These are phyloP conservation scores for Guyanaporus albipodus DNA, from an alignment of 768 basidiomycete species.

Conservation along the genomic window DNA sequence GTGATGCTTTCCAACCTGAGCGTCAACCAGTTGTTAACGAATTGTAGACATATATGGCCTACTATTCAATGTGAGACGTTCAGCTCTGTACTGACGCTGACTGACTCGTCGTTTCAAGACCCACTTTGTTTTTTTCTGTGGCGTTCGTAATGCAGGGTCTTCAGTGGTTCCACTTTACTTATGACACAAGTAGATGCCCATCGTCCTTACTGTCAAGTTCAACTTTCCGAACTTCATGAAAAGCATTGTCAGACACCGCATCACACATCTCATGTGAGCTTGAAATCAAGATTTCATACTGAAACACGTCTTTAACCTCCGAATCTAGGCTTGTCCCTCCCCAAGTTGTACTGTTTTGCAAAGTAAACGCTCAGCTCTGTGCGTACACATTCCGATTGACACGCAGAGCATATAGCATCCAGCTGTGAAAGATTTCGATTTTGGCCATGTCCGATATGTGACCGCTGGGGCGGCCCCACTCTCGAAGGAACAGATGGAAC, in stretches of 20 bases:
- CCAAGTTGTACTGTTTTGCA: slow-evolving; percentile 47
- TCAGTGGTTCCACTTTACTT: neutral
- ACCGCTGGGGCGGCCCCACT: slow-evolving; percentile 57
- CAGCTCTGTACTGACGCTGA: neutral
- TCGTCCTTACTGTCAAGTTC: slow-evolving; percentile 46
- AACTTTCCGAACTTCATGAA: slow-evolving; percentile 42
- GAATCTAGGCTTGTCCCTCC: slow-evolving; percentile 41
- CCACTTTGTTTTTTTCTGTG: slow-evolving; percentile 53
- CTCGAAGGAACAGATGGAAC: slow-evolving; percentile 45
- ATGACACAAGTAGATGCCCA: slow-evolving; percentile 39
- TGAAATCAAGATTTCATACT: neutral
- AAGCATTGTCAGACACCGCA: slow-evolving; percentile 41
- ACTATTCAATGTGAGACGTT: slow-evolving; percentile 48
- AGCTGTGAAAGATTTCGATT: slow-evolving; percentile 37
- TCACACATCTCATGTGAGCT: slow-evolving; percentile 43
- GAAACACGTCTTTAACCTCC: neutral
- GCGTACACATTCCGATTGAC: neutral
- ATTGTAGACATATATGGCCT: slow-evolving; percentile 68
- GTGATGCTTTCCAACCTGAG: slow-evolving; percentile 21
- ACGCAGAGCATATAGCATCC: slow-evolving; percentile 33
- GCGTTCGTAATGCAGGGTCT: slow-evolving; percentile 38
- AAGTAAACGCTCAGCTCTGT: slow-evolving; percentile 30
- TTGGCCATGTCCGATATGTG: slow-evolving; percentile 36
- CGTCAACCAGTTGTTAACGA: too few relatives aligned
- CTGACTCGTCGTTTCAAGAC: slow-evolving; percentile 39